Conservation (phyloP, 176 grass and related monocot species). For the Triticum turgidum region DNA sequence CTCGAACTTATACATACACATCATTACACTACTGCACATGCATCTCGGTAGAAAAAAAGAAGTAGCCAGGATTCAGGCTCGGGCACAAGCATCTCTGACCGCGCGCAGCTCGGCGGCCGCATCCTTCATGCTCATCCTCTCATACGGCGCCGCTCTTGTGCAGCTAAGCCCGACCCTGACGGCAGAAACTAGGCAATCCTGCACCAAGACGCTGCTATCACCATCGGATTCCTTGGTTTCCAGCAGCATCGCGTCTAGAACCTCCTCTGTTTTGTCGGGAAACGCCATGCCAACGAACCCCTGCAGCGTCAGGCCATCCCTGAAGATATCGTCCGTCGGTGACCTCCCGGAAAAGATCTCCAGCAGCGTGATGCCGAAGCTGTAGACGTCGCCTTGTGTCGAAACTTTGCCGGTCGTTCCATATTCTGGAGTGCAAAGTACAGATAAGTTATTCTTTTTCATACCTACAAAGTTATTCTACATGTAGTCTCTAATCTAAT, state of each 20-base stretch:
- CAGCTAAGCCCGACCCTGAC: not conserved
- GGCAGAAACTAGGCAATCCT: not conserved
- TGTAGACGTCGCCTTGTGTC: slow-evolving; percentile 16
- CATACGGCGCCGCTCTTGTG: not conserved
- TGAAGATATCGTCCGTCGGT: not conserved
- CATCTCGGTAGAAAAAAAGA: not conserved
- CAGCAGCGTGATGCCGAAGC: slow-evolving; percentile 24
- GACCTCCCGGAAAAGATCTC: slow-evolving; percentile 28
- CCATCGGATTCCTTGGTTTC: not conserved
- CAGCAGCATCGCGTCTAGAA: not conserved
- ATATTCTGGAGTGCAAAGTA: not conserved
- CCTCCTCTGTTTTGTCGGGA: not conserved
- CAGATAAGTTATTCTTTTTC: not conserved
- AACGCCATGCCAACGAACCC: not conserved
- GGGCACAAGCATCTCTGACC: not conserved
- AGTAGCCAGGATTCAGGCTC: not conserved
- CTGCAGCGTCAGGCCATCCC: not conserved
- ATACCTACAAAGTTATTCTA: not conserved
- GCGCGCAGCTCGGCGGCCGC: not conserved
- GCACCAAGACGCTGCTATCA: not conserved
- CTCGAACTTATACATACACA: not conserved
- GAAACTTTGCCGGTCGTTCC: slow-evolving; percentile 3
- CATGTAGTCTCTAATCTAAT: no score
- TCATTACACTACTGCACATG: no score
- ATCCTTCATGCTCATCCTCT: slow-evolving; percentile 14